phyloP scores from a whole-genome alignment of 2,329 filamentous ascomycete species.

The Grosmannia huntii region DNA sequence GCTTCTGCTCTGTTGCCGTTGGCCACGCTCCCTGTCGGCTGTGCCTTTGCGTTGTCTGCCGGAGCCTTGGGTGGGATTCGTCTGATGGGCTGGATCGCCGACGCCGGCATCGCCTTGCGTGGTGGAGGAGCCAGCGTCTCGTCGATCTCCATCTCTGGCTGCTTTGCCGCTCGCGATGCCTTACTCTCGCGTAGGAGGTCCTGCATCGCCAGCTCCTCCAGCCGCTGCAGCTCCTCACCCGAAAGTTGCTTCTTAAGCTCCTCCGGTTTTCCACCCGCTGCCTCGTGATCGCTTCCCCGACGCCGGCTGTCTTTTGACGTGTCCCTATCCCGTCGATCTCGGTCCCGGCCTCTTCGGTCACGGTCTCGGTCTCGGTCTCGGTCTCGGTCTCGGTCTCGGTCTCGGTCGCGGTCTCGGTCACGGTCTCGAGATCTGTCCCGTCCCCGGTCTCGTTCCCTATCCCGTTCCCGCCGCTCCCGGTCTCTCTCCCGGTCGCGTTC shows the following conservation, averaged over 20 bases:
- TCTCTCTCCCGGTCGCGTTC: slow-evolving; percentile 18
- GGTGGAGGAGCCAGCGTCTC: slow-evolving; percentile 43
- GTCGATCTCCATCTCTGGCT: slow-evolving; percentile 44
- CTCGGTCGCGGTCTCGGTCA: slow-evolving; percentile 18
- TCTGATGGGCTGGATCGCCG: slow-evolving; percentile 45
- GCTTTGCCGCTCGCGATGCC: slow-evolving; percentile 28
- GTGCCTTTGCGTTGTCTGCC: slow-evolving; percentile 25
- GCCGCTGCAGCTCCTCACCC: slow-evolving; percentile 42
- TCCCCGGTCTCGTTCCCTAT: slow-evolving; percentile 18
- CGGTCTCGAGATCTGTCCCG: slow-evolving; percentile 5
- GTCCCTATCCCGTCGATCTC: slow-evolving; percentile 16
- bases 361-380: slow-evolving; percentile 14
- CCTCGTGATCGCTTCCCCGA: not conserved
- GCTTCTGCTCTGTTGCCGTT: slow-evolving; percentile 5
- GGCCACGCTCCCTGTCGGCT: slow-evolving; percentile 15
- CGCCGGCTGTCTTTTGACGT: not conserved
- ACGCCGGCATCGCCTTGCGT: slow-evolving; percentile 36
- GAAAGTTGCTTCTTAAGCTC: slow-evolving; percentile 40
- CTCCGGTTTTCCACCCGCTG: slow-evolving; percentile 26
- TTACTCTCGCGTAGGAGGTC: slow-evolving; percentile 48
- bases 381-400: slow-evolving; percentile 6
- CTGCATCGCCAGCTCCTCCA: slow-evolving; percentile 45
- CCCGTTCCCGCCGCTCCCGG: slow-evolving; percentile 14
- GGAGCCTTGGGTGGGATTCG: slow-evolving; percentile 30
- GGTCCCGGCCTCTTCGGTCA: slow-evolving; percentile 18